A percentile compares a stretch with the other conserved stretches of the same genome.
Conservation (phyloP, 2,329 filamentous ascomycete species). For the Rachicladosporium sp. region DNA sequence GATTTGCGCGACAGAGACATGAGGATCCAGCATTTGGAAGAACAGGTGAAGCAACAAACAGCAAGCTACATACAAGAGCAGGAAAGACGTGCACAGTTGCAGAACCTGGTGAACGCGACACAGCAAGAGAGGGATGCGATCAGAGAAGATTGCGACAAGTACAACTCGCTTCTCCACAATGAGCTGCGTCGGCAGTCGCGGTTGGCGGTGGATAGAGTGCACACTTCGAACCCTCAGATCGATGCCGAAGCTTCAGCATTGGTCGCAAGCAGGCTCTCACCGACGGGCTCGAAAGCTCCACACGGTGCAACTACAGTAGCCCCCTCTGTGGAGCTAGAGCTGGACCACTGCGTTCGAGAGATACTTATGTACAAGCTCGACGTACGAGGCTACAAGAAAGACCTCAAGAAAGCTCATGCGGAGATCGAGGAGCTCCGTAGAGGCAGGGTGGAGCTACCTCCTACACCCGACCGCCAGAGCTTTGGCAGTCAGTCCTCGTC, state of each 20-base stretch:
- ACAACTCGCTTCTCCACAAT: conserved; percentile 27
- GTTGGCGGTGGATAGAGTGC: conserved; percentile 5
- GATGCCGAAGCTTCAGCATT: conserved; percentile 6
- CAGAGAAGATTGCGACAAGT: conserved; percentile 25
- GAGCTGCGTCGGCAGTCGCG: conserved; percentile 28
- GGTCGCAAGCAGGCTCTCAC: neutral
- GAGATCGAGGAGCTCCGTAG: conserved; percentile 14
- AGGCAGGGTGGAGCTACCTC: neutral
- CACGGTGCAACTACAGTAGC: neutral
- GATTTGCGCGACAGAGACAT: neutral
- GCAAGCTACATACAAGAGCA: neutral
- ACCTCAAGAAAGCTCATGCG: conserved; percentile 19
- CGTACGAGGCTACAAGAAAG: conserved; percentile 33
- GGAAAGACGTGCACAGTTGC: neutral
- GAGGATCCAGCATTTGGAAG: neutral
- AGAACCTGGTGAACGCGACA: neutral
- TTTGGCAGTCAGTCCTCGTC: neutral
- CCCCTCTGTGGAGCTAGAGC: conserved; percentile 12
- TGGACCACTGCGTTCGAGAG: conserved; percentile 27
- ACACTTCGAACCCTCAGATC: conserved; percentile 8
- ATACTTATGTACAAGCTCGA: conserved; percentile 39
- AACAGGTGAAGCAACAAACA: neutral
- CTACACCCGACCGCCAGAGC: conserved; percentile 8
- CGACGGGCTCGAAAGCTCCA: neutral
- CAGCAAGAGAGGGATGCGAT: conserved; percentile 1